Percentiles rank a stretch among this genome's conserved stretches.
Evolutionary conservation across 164 flowering plant species (phyloP).

Genomic region (Stephania cephalantha): DNA sequence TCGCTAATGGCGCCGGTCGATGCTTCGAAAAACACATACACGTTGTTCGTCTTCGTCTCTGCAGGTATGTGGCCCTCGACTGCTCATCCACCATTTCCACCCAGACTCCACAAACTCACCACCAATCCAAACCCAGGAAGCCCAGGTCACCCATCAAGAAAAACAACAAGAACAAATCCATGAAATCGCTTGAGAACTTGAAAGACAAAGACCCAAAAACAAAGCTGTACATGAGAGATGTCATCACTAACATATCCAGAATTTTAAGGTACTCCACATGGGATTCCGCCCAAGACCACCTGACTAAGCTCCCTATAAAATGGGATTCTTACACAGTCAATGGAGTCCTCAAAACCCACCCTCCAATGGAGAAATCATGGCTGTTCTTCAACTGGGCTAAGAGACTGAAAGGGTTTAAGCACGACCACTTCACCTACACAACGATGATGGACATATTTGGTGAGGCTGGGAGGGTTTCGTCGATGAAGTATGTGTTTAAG

Average conservation of each 20-base stretch:
- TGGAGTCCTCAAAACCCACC: conserved; percentile 79
- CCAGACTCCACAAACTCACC: conserved; percentile 21
- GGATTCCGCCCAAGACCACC: conserved; percentile 67
- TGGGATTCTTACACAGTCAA: conserved; percentile 86
- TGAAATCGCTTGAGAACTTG: conserved; percentile 2
- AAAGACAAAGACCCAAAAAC: conserved; percentile 29
- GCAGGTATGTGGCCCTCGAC: background rate
- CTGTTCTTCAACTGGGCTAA: conserved; percentile 80
- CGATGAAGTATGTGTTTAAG: conserved; percentile 65
- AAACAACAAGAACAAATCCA: conserved; percentile 18
- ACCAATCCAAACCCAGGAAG: conserved; percentile 21
- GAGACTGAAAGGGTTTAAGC: conserved; percentile 53
- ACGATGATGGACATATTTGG: conserved; percentile 96
- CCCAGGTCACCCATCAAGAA: conserved; percentile 1
- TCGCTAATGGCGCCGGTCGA: conserved; percentile 12
- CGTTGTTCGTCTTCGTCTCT: background rate
- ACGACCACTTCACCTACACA: conserved; percentile 86
- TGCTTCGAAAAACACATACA: conserved; percentile 10
- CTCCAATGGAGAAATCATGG: conserved; percentile 91
- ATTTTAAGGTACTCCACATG: conserved; percentile 61
- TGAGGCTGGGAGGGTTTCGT: conserved; percentile 78
- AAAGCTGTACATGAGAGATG: conserved; percentile 47
- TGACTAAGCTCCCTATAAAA: conserved; percentile 38
- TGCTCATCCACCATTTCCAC: conserved; percentile 6
- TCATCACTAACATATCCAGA: conserved; percentile 40